These are phyloP conservation scores for Syzygium jambos DNA, from an alignment of 345 rosid genomes.

Conservation along the genomic window DNA sequence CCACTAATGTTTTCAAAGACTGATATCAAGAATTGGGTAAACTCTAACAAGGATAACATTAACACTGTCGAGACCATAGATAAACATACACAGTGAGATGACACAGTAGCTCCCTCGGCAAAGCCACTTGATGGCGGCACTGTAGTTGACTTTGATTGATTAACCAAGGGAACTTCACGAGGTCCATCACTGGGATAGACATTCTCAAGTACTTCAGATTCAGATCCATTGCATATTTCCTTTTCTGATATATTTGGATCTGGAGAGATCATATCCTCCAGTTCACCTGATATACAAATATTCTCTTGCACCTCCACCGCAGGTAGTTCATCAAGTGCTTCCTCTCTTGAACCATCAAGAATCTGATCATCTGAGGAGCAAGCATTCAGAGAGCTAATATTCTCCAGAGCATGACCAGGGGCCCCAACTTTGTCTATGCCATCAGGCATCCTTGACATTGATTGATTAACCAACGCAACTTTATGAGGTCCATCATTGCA, in stretches of 20 bases:
- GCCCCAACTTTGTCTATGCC: neutral
- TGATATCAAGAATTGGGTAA: neutral
- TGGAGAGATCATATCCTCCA: neutral
- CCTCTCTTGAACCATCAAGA: neutral
- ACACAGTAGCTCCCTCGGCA: neutral
- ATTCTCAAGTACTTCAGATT: neutral
- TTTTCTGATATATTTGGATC: neutral
- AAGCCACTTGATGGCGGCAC: neutral
- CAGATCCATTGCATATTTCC: neutral
- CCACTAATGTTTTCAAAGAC: neutral
- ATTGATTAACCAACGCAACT: neutral
- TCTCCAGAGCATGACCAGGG: slow-evolving; percentile 16
- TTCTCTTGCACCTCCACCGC: neutral
- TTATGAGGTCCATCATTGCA: neutral
- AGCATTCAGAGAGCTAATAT: slow-evolving; percentile 13
- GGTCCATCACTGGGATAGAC: neutral
- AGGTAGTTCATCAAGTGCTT: neutral
- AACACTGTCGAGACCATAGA: neutral
- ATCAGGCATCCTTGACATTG: neutral
- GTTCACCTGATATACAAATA: neutral
- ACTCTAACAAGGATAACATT: neutral
- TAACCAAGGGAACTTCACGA: neutral
- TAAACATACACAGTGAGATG: neutral
- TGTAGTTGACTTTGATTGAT: neutral
- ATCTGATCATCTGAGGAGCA: neutral